Conservation (phyloP, 352 stramenopile genomes). For the Globisporangium paddicum region DNA sequence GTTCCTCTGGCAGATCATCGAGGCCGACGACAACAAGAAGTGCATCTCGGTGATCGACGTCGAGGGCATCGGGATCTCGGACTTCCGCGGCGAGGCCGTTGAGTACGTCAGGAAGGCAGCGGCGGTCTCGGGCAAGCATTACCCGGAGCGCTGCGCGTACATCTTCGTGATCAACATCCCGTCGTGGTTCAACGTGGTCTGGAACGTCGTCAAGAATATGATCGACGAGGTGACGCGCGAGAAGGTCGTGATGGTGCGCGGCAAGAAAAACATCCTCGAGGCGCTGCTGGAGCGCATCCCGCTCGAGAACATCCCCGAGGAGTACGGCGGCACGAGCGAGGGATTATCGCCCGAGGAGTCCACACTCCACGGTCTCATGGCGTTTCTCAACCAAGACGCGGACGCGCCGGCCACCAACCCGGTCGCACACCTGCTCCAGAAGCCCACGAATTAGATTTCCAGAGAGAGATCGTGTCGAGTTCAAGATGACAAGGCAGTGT, state of each 20-base stretch:
- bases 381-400: constrained; percentile 63
- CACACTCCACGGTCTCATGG: constrained; percentile 71
- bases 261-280: constrained; percentile 81
- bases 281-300: constrained; percentile 68
- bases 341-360: constrained; percentile 65
- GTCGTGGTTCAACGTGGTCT: constrained; percentile 92
- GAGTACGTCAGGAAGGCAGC: constrained; percentile 80
- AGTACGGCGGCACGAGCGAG: constrained; percentile 67
- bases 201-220: constrained; percentile 90
- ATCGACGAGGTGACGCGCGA: constrained; percentile 91
- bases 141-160: constrained; percentile 90
- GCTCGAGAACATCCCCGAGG: constrained; percentile 71
- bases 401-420: constrained; percentile 49
- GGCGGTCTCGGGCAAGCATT: constrained; percentile 87
- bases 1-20: constrained; percentile 82
- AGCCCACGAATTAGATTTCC: constrained; percentile 1
- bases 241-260: constrained; percentile 90
- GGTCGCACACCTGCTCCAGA: constrained; percentile 39
- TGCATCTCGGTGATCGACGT: constrained; percentile 85
- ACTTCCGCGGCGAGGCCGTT: constrained; percentile 84
- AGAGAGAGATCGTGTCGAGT: background rate
- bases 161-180: constrained; percentile 95
- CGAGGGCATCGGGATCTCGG: constrained; percentile 75
- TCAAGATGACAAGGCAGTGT: background rate
- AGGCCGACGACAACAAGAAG: constrained; percentile 82